Evolutionary conservation across 371 early-diverging fungal genomes (phyloP), one percentile per base, ranked within the genome.

Genomic region (Nematocida sp.): DNA sequence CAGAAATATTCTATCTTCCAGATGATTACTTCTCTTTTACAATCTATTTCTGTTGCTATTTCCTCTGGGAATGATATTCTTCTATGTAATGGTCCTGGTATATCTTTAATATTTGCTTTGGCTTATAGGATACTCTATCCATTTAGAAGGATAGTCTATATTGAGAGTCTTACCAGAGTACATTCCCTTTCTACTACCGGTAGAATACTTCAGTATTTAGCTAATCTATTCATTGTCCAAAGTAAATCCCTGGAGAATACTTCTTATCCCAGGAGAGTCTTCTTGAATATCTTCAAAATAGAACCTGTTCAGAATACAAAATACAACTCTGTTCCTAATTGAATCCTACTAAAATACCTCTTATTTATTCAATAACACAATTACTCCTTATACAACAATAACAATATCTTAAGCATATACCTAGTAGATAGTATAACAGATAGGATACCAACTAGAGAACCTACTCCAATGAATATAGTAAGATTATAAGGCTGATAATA

Each of bases 1-100:
- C 31, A 34, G 15, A 4, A 32, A n/a, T 61, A 70, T 61, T 70
- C 74, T 5, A 2, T 70, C 15, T 17, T 60, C 7, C 19, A 61
- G 29, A 70, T 70, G 1, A 15, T 47, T 15, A n/a, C 17, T n/a
- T 70, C 74, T 0, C 38, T 70, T 4, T 5, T 70, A 19, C 7
- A 21, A 11, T 45, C 45, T 23, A 25, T 70, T 25, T 19, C 23
- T 2, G 27, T 49, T 4, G 61, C 46, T 11, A 27, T 34, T 13
- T 23, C 32, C 5, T 13, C 47, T 13, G 32, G 27, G 2, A 46
- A 61, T 15, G 47, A 70, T 2, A 34, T 60, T 51, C 52, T 70
- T 17, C 35, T 70, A 21, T 70, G 74, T 40, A 70, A 70, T 46
- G 74, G 74, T 3, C 74, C 74, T 48, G 74, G 74, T 9, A 9